Base-by-base conservation (phyloP, 495 filamentous ascomycete species). In the Aspergillus diversus region DNA sequence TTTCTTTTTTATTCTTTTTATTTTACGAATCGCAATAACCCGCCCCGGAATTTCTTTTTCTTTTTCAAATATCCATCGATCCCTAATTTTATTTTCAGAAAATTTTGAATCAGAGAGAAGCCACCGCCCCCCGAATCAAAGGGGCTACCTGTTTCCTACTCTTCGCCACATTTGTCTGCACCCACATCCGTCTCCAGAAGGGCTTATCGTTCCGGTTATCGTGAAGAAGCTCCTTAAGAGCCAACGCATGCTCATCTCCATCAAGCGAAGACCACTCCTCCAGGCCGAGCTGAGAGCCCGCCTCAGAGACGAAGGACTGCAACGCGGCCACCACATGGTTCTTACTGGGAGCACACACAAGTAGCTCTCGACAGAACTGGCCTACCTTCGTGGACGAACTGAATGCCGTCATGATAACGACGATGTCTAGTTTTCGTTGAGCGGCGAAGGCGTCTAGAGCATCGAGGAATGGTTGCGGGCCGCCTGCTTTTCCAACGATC, bases 141-240 rank as follows among this genome's bases (percentile, higher is more conserved):
- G 94, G 94, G 35, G 89, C 93, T 47, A 98, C 91, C 80, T 92
- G 89, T 77, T 98, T 98, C 66, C 94, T 80, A 74, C 93, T 97
- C 61, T 86, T 80, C 53, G 83, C 80, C 27, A 89, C 64, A 66
- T 87, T 82, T 31, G 72, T 75, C 80, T 97, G 93, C 65, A 78
- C 73, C 90, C 91, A 94, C 33, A 89, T 79, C 52, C 69, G 68
- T 7, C 73, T 68, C 71, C 72, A 77, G 7, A 55, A n/a, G 0
- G 56, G 63, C 3, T 42, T 43, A 9, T 72, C 60, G 8, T 64
- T 64, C 32, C 21, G 47, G 21, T 33, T 9, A 12, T 32, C 16
- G 21, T 71, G 61, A 33, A 78, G 32, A 6, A 57, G 54, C 39
- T 65, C 57, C 15, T 79, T 74, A 75, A 82, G 81, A 27, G 70